Evolutionary conservation across 2,329 filamentous ascomycete species (phyloP), one percentile per base, ranked within the genome.

Genomic region (Penicillium paneum): DNA sequence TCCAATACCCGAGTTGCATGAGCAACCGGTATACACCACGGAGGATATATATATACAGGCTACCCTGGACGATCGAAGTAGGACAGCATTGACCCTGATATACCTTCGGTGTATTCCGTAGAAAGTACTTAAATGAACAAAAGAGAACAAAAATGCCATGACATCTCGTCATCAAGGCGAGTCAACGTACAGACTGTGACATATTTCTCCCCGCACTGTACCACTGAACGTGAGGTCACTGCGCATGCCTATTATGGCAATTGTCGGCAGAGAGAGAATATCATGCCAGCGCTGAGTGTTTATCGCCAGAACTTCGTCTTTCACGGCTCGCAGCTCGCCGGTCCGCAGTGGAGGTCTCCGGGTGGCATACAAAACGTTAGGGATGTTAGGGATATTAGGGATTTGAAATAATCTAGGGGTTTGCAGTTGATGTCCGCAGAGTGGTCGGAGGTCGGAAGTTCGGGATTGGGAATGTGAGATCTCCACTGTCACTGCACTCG

Each of bases 261-360:
- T 48, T n/a, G 42, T 47, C 43, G 48, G 34, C 10, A 28, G 8
- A 17, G n/a, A 13, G 12, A 39, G 17, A 6, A 36, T 43, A 11
- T 19, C 17, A 15, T 28, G 35, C 32, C 35, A 47, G 42, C 42
- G 28, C 26, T 29, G 34, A 39, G 42, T 51, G 26, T 29, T 3
- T 34, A 42, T 17, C 29, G 8, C 21, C n/a, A 35, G 12, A 5
- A 29, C 21, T 28, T 49, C 38, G 11, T n/a, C 12, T 21, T 38
- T 49, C 17, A 32, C 13, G n/a, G 46, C 36, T 38, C 55, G 55
- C 57, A 50, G 34, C 42, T 56, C 49, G 41, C 57, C 57, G 53
- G 39, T 35, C 15, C 12, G 47, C 24, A 54, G 59, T 63, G 61
- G 57, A 63, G 61, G 44, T 62, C 57, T 58, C 61, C 61, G 31